phyloP scores from a whole-genome alignment of 495 filamentous ascomycete species.

The Lasiosphaeria miniovina region DNA sequence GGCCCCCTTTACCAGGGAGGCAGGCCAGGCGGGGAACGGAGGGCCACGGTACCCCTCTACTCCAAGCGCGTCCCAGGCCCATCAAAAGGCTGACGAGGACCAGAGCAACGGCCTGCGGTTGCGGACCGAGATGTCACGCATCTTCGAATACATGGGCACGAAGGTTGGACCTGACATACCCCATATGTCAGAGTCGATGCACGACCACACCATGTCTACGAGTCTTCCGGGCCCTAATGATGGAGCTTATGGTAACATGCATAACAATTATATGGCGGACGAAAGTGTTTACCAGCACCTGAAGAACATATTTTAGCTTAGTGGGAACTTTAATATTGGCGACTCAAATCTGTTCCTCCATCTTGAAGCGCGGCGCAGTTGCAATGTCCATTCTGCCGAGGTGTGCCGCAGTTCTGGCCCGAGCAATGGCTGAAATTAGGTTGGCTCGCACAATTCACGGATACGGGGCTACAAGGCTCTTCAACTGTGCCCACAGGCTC shows the following conservation, averaged over 20 bases:
- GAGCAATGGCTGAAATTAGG: too few species aligned
- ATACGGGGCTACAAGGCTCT: too few species aligned
- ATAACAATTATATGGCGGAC: not conserved
- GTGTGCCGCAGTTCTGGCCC: too few species aligned
- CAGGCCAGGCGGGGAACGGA: conserved; percentile 5
- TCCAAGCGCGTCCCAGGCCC: conserved; percentile 10
- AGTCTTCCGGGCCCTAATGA: not conserved
- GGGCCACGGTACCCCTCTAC: conserved; percentile 13
- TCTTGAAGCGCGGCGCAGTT: too few species aligned
- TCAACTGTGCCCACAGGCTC: too few species aligned
- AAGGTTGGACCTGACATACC: not conserved
- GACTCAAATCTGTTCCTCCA: too few species aligned
- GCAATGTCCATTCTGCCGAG: too few species aligned
- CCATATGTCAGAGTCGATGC: not conserved
- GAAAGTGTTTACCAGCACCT: conserved; percentile 21
- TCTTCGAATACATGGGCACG: conserved; percentile 37
- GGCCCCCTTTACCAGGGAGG: too few species aligned
- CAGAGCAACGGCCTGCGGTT: conserved; percentile 37
- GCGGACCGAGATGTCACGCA: conserved; percentile 45
- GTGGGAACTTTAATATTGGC: too few species aligned
- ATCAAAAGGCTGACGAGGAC: conserved; percentile 18
- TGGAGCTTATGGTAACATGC: not conserved
- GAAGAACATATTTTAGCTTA: conserved; percentile 22
- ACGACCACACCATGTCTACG: not conserved
- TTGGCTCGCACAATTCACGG: too few species aligned